A percentile compares a stretch with the other conserved stretches of the same genome.
Evolutionary conservation across 805 yeast genomes (phyloP).

Genomic region (Starmerella sp.): DNA sequence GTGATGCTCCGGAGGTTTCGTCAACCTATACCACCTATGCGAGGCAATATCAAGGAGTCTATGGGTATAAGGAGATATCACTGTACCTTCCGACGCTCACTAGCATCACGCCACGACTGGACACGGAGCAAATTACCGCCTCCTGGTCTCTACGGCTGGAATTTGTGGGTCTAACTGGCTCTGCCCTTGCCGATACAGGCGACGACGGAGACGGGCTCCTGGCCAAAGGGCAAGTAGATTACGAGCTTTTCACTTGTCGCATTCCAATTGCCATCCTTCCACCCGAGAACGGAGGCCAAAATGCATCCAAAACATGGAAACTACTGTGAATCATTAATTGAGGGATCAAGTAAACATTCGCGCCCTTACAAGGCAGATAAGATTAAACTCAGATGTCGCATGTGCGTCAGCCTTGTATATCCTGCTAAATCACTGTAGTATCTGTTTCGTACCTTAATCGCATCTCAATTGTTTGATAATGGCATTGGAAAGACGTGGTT

Average conservation of each 20-base stretch:
- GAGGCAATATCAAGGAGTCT: conserved; percentile 15
- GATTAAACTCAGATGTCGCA: too few relatives aligned
- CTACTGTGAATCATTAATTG: background rate
- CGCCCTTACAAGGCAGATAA: too few relatives aligned
- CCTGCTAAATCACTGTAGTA: too few relatives aligned
- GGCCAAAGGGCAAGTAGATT: conserved; percentile 21
- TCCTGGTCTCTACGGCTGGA: conserved; percentile 20
- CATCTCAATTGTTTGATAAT: too few relatives aligned
- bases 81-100: conserved; percentile 19
- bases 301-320: conserved; percentile 18
- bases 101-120: conserved; percentile 18
- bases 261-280: conserved; percentile 22
- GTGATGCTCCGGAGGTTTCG: background rate
- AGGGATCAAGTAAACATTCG: too few relatives aligned
- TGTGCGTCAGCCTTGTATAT: too few relatives aligned
- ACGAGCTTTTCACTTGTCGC: conserved; percentile 18
- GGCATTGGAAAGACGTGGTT: too few relatives aligned
- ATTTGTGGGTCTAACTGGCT: conserved; percentile 19
- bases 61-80: conserved; percentile 17
- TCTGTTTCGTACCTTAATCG: too few relatives aligned
- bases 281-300: conserved; percentile 16
- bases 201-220: conserved; percentile 14
- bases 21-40: conserved; percentile 16
- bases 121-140: conserved; percentile 19
- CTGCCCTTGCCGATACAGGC: conserved; percentile 12